These are phyloP conservation scores for Dendrothele bispora DNA, from an alignment of 768 basidiomycete species.

Conservation along the genomic window DNA sequence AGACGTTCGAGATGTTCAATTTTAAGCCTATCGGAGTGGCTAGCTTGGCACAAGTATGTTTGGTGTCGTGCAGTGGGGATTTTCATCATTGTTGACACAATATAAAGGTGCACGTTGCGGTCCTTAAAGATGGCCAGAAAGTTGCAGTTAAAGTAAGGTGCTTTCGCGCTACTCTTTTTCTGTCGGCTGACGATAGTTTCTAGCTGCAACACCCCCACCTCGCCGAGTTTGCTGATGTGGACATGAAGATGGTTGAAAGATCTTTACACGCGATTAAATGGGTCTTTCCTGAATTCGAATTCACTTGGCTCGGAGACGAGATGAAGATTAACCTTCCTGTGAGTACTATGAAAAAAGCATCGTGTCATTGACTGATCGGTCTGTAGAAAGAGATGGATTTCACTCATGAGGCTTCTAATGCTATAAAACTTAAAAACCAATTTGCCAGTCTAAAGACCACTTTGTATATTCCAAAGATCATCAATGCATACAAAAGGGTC, in stretches of 20 bases:
- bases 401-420: constrained; percentile 83
- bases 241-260: constrained; percentile 83
- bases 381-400: constrained; percentile 98
- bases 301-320: constrained; percentile 91
- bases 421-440: constrained; percentile 65
- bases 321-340: constrained; percentile 92
- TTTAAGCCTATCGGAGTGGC: constrained; percentile 91
- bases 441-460: constrained; percentile 74
- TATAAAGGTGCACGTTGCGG: constrained; percentile 83
- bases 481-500: constrained; percentile 79
- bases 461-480: constrained; percentile 83
- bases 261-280: constrained; percentile 79
- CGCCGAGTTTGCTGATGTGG: constrained; percentile 88
- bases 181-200: neutral
- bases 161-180: no score
- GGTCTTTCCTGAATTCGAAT: constrained; percentile 95
- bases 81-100: no score
- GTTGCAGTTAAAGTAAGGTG: constrained; percentile 82
- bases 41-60: constrained; percentile 95
- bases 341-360: no score
- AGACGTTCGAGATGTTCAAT: constrained; percentile 85
- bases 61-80: no score
- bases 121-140: constrained; percentile 61
- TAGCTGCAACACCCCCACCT: constrained; percentile 89
- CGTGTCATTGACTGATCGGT: no score